Conservation (phyloP, 805 yeast species). For the Groenewaldozyma tartarivorans region DNA sequence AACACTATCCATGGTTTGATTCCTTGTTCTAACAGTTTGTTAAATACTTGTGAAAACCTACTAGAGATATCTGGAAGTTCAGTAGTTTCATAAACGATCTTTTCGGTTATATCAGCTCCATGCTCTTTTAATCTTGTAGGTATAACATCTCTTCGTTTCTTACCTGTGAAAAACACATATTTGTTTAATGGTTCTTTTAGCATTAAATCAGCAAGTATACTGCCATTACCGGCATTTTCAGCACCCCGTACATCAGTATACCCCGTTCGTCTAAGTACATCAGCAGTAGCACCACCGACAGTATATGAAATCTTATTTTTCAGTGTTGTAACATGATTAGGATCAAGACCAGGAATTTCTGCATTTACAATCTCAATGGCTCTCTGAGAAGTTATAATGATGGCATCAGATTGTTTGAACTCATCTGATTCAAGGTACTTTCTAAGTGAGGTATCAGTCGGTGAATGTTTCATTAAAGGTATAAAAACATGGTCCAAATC, state of each 20-base stretch:
- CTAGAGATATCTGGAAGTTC: conserved; percentile 38
- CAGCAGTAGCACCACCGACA: conserved; percentile 84
- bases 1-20: conserved; percentile 69
- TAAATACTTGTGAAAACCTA: conserved; percentile 16
- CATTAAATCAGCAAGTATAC: conserved; percentile 55
- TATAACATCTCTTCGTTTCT: conserved; percentile 68
- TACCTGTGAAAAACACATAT: conserved; percentile 72
- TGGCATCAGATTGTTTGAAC: conserved; percentile 36
- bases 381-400: conserved; percentile 82
- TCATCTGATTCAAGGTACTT: conserved; percentile 34
- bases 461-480: conserved; percentile 65
- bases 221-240: conserved; percentile 70
- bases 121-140: conserved; percentile 45
- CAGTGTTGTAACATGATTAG: conserved; percentile 14
- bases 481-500: conserved; percentile 45
- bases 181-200: conserved; percentile 22
- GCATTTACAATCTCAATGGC: conserved; percentile 63
- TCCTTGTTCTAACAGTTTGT: conserved; percentile 6
- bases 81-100: conserved; percentile 61
- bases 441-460: conserved; percentile 39
- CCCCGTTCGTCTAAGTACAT: conserved; percentile 49
- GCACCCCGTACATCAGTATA: conserved; percentile 68
- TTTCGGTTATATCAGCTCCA: conserved; percentile 44
- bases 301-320: conserved; percentile 49
- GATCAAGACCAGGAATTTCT: conserved; percentile 4